phyloP scores from a whole-genome alignment of 495 filamentous ascomycete species.

The Xylaria telfairii region DNA sequence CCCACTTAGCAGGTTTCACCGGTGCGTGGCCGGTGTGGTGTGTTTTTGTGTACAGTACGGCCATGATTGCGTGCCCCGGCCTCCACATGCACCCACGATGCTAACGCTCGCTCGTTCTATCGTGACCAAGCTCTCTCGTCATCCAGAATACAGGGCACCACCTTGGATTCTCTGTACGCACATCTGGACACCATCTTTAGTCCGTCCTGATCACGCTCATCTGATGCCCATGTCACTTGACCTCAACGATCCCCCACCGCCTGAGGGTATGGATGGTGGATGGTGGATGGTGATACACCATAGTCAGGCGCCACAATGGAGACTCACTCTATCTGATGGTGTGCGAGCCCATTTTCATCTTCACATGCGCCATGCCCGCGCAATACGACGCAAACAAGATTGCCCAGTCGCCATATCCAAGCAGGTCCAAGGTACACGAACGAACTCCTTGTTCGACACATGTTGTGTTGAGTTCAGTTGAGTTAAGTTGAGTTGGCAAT shows the following conservation, averaged over 20 bases:
- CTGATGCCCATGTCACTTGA: conserved; percentile 21
- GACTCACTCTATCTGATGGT: conserved; percentile 11
- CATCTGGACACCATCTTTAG: conserved; percentile 21
- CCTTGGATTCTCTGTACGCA: conserved; percentile 1
- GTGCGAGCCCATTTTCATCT: conserved; percentile 23
- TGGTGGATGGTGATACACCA: conserved; percentile 21
- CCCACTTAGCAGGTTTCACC: neutral
- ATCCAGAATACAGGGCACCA: neutral
- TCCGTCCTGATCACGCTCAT: conserved; percentile 12
- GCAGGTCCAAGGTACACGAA: neutral
- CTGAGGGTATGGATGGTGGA: neutral
- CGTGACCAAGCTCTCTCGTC: conserved; percentile 6
- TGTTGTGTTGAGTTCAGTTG: no score
- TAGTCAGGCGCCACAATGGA: conserved; percentile 24
- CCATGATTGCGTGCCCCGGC: neutral
- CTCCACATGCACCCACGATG: no score
- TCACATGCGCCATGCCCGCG: conserved; percentile 11
- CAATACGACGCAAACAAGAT: neutral
- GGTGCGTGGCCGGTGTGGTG: conserved; percentile 10
- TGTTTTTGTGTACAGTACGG: neutral
- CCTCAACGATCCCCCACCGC: conserved; percentile 20
- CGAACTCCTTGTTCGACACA: neutral
- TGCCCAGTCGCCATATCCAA: neutral
- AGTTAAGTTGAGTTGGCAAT: no score
- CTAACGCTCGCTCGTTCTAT: neutral